Base-by-base conservation (phyloP, 2,329 filamentous ascomycete genomes). In the Hypoxylon rubiginosum region DNA sequence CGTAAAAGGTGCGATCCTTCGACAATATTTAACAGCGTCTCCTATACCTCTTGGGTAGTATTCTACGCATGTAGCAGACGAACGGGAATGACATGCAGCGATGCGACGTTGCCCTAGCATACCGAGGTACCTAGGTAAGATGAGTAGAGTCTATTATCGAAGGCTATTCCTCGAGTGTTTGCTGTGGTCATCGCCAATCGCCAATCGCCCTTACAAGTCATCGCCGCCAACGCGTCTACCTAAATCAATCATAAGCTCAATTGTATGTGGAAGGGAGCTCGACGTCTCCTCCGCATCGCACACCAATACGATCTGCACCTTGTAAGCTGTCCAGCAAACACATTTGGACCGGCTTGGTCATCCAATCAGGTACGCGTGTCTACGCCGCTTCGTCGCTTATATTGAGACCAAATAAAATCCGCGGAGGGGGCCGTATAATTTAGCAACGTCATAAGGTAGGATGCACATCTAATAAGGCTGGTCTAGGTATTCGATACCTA, bases 11-110 rank as follows among this genome's bases (percentile, higher is more conserved):
- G 11, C 39, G 32, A 66, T 58, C 51, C 46, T 55, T 56, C 50
- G 43, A 62, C 21, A 30, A 41, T 39, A 30, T 30, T 55, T 50
- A 63, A 64, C 58, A 57, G 49, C 57, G 21, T 28, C 30, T 21
- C 49, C 46, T 26, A 54, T 52, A 58, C 26, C 30, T 17, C 39
- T 53, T 50, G 39, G 64, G 60, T 56, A 50, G 51, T 30, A 60
- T 63, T 53, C 7, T 15, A 26, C 13, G 13, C 10, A 26, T 17
- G 19, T 50, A 39, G 9, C 17, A 66, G 26, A 63, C 45, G 30
- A 24, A 54, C 34, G 56, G 48, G 60, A 62, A 67, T 67, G 64
- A 61, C 64, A 64, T 67, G 64, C 60, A 67, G 60, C 57, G 21
- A 61, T 53, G 32, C 21, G 43, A 60, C 55, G n/a, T 41, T 53